A percentile compares a stretch with the other conserved stretches of the same genome.
Evolutionary conservation across 1,139 yeast genomes (phyloP).

Genomic region (Wickerhamiella pararugosa): DNA sequence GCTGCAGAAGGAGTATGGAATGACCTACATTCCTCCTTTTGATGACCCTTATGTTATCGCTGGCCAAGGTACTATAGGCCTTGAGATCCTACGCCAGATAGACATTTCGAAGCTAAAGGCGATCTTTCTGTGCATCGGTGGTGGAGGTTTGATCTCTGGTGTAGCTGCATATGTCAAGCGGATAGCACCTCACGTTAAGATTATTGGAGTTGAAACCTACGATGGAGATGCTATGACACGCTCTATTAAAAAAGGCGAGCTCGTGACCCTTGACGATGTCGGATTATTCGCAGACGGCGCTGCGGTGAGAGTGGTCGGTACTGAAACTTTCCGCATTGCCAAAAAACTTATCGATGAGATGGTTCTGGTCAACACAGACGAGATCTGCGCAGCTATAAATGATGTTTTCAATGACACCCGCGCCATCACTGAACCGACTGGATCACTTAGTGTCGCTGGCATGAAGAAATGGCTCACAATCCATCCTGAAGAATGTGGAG

Average conservation of each 20-base stretch:
- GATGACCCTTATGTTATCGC: constrained; percentile 97
- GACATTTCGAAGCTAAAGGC: constrained; percentile 68
- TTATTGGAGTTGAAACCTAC: constrained; percentile 89
- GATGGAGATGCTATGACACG: constrained; percentile 87
- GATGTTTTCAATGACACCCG: constrained; percentile 94
- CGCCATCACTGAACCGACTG: constrained; percentile 89
- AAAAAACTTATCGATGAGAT: constrained; percentile 74
- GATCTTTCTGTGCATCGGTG: constrained; percentile 87
- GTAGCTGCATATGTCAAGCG: constrained; percentile 79
- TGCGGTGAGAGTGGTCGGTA: constrained; percentile 85
- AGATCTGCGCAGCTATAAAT: constrained; percentile 92
- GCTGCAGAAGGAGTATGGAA: constrained; percentile 49
- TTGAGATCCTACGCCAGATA: constrained; percentile 81
- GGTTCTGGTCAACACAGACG: constrained; percentile 79
- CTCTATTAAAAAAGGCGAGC: constrained; percentile 44
- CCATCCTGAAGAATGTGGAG: constrained; percentile 5
- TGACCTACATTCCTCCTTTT: constrained; percentile 88
- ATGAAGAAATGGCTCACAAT: constrained; percentile 60
- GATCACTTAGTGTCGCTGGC: constrained; percentile 93
- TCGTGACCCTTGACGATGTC: constrained; percentile 47
- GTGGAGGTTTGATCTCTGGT: constrained; percentile 94
- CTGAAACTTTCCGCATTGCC: constrained; percentile 78
- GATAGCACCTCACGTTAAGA: constrained; percentile 92
- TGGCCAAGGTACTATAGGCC: constrained; percentile 97
- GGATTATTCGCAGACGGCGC: constrained; percentile 99